phyloP scores from a whole-genome alignment of 306 rosid species.

The Alnus rubra region DNA sequence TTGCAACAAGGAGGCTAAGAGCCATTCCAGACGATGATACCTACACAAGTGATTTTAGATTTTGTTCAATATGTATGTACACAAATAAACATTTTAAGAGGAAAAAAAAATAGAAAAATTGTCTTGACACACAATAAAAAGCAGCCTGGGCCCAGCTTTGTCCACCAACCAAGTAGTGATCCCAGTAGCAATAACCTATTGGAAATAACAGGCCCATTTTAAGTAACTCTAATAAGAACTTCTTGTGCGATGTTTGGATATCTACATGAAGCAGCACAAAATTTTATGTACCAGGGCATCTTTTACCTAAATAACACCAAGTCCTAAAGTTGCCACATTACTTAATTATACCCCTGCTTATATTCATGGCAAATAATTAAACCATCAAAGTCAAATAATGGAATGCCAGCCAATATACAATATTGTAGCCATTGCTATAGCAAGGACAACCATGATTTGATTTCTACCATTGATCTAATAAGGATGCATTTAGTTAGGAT shows the following conservation, averaged over 20 bases:
- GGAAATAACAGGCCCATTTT: too few relatives aligned
- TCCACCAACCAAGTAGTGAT: constrained; percentile 22
- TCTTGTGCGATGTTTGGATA: neutral
- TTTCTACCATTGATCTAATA: constrained; percentile 14
- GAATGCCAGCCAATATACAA: constrained; percentile 20
- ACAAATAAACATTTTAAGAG: too few relatives aligned
- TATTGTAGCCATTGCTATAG: constrained; percentile 10
- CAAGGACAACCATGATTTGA: constrained; percentile 12
- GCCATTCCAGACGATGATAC: too few relatives aligned
- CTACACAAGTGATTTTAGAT: too few relatives aligned
- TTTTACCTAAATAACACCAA: constrained; percentile 76
- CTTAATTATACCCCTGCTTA: constrained; percentile 68
- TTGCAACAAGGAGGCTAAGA: too few relatives aligned
- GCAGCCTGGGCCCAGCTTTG: constrained; percentile 75
- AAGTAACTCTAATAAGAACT: too few relatives aligned
- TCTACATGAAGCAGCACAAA: neutral
- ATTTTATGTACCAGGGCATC: constrained; percentile 2
- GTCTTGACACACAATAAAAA: constrained; percentile 25
- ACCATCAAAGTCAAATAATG: constrained; percentile 27
- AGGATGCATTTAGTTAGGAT: constrained; percentile 1
- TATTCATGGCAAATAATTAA: neutral
- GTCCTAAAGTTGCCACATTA: constrained; percentile 63
- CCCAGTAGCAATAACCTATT: too few relatives aligned
- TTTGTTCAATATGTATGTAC: neutral
- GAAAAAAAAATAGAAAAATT: too few relatives aligned